phyloP scores from a whole-genome alignment of 225 moss, liverwort and hornwort species.

The Asterella californica region DNA sequence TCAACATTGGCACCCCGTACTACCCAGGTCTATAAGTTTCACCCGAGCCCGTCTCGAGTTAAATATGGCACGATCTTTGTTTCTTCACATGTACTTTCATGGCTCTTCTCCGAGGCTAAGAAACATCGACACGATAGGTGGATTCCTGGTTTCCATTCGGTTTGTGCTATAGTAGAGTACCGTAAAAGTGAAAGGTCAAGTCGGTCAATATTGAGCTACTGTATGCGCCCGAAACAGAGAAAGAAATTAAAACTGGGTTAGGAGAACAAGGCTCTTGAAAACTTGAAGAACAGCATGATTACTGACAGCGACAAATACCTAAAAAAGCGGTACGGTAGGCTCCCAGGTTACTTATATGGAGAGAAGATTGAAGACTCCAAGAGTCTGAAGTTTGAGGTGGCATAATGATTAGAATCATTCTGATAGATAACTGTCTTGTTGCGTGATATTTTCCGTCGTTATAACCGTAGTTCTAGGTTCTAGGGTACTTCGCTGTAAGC shows the following conservation, averaged over 20 bases:
- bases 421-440: not conserved
- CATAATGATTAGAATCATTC: not conserved
- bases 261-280: no score
- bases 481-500: no score
- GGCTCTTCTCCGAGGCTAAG: not conserved
- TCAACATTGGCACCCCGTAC: no score
- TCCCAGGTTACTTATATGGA: not conserved
- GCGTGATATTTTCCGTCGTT: not conserved
- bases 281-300: not conserved
- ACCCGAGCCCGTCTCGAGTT: not conserved
- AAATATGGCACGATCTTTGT: not conserved
- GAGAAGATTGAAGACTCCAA: not conserved
- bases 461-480: no score
- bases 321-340: not conserved
- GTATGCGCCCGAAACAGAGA: not conserved
- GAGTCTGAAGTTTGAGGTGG: not conserved
- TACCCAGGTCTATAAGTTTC: not conserved
- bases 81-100: not conserved
- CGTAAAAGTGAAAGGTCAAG: not conserved
- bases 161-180: not conserved
- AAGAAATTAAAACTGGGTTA: no score
- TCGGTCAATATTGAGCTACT: not conserved
- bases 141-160: not conserved
- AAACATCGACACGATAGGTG: not conserved
- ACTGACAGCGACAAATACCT: not conserved